Evolutionary conservation across 441 rosid genomes (phyloP), one percentile per base, ranked within the genome.

Genomic region (Biscutella laevigata): DNA sequence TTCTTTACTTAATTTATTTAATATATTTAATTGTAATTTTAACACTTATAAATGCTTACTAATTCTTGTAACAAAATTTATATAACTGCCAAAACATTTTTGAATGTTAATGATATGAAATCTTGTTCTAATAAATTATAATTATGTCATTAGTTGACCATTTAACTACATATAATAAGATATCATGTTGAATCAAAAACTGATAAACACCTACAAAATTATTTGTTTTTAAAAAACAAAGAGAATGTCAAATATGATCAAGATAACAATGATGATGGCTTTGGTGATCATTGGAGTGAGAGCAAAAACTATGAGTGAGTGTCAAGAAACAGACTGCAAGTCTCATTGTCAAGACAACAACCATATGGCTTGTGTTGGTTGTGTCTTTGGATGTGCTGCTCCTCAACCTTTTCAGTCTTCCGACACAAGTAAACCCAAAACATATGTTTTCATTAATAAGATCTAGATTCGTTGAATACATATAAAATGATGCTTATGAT

Each of bases 181-280:
- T n/a, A 11, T 4, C 30, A 1, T 17, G 5, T n/a, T 27, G n/a
- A 17, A 47, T 4, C 53, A 30, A 19, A 28, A 17, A n/a, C 17
- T 19, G 9, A 4, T 6, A 11, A 47, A n/a, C 5, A 17, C 24
- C n/a, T n/a, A n/a, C n/a, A n/a, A n/a, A n/a, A n/a, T n/a, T n/a
- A n/a, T n/a, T n/a, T n/a, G n/a, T n/a, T n/a, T n/a, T n/a, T n/a
- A n/a, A 34, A 35, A 17, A 29, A 17, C 4, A 12, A 49, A 33
- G 6, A 51, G 0, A 14, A 51, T 35, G 57, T 51, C 22, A 16
- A 33, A 30, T 33, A 52, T 52, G 33, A 21, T 29, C 19, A 40
- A 40, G 22, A 40, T 29, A 12, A 54, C 13, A 6, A 40, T 54
- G 49, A 40, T 54, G 29, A 29, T 54, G 21, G 59, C 59, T 53